These are phyloP conservation scores for Zanthoxylum bungeanum DNA, from an alignment of 345 rosid species.

Conservation along the genomic window DNA sequence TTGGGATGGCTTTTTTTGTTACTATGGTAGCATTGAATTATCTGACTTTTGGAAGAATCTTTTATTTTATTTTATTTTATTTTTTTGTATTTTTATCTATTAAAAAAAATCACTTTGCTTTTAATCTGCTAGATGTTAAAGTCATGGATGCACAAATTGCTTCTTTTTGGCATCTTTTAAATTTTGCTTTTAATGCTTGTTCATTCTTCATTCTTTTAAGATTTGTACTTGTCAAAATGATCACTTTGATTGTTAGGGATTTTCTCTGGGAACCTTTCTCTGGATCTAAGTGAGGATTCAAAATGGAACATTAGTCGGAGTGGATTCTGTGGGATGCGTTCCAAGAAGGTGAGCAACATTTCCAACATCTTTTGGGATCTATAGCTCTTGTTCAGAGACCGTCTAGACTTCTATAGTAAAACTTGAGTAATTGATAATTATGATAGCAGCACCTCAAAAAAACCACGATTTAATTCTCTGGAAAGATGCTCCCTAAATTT, in stretches of 20 bases:
- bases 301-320: slow-evolving; percentile 74
- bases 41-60: not conserved
- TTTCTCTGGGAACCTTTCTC: slow-evolving; percentile 81
- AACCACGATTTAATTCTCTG: not conserved
- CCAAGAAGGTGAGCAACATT: slow-evolving; percentile 62
- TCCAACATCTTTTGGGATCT: not conserved
- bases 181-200: not conserved
- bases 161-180: not conserved
- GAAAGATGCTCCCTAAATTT: not conserved
- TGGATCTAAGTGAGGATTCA: slow-evolving; percentile 59
- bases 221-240: not conserved
- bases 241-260: slow-evolving; percentile 39
- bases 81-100: no score
- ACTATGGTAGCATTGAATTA: no score
- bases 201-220: no score
- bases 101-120: not conserved
- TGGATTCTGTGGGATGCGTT: slow-evolving; percentile 96
- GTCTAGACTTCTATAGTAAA: not conserved
- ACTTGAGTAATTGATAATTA: not conserved
- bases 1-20: not conserved
- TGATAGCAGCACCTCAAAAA: not conserved
- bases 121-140: not conserved
- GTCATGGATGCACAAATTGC: not conserved
- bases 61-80: no score
- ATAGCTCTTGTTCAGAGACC: not conserved